Base-by-base conservation (phyloP, 2,329 filamentous ascomycete species). In the Amauroascus niger region DNA sequence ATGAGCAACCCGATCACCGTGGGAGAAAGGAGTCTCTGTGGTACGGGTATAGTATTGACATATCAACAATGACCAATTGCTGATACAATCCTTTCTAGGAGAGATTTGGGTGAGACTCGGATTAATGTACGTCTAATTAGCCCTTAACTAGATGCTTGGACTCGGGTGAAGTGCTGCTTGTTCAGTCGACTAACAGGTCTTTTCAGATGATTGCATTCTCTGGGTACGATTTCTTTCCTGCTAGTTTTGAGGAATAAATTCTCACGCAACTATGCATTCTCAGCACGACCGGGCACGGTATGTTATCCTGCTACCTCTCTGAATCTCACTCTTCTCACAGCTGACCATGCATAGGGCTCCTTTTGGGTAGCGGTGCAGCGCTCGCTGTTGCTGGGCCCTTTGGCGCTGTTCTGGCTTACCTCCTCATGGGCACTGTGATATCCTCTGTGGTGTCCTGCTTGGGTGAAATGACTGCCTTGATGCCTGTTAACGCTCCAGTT, bases 131-230 rank as follows among this genome's bases (percentile, higher is more conserved):
- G 58, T 51, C n/a, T n/a, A n/a, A n/a, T 20, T 32, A 28, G 8
- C 43, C 20, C 9, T 28, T 13, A 20, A 16, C 16, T 24, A n/a
- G 7, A 39, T 18, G 20, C 22, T 26, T 24, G 13, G n/a, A 8
- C 3, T 16, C 9, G 14, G 8, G 7, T 28, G 3, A 18, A 39
- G 20, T 16, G 33, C 2, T n/a, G 26, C 13, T 9, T 28, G 24
- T 44, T 26, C n/a, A 5, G 16, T 32, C 30, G 13, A 44, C 46
- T 49, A 45, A 32, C 45, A 46, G n/a, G 33, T 13, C 16, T 37
- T 9, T 8, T 6, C 55, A 72, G 69, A 73, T 73, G 71, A 73
- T 73, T 54, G 69, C 70, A 44, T 73, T 73, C 54, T 72, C 70
- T 52, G 71, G 71, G 67, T 71, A 65, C 48, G 66, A 26, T 39